Percentiles rank a stretch among this genome's conserved stretches.
Conservation (phyloP, 2,329 filamentous ascomycete genomes). For the Cercospora zeina region DNA sequence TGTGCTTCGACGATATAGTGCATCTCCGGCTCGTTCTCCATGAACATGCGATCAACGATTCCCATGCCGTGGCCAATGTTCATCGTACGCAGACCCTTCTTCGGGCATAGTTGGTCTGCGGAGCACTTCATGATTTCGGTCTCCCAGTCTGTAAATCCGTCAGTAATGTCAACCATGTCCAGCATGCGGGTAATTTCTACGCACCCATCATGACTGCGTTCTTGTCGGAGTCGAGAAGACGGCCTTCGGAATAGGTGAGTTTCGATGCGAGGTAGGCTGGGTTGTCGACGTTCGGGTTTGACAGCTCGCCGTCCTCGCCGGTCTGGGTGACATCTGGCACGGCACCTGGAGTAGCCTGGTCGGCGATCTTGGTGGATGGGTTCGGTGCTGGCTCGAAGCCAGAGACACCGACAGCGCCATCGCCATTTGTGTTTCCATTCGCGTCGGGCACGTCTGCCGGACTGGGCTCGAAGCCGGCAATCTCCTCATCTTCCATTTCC, state of each 20-base stretch:
- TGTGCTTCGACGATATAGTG: constrained; percentile 57
- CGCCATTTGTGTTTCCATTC: constrained; percentile 29
- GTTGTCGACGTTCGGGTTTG: constrained; percentile 46
- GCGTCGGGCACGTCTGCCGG: constrained; percentile 24
- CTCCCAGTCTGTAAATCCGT: constrained; percentile 53
- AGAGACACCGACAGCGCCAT: constrained; percentile 30
- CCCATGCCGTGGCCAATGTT: constrained; percentile 56
- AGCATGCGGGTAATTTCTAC: neutral
- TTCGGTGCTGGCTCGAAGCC: constrained; percentile 39
- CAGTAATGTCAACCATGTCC: neutral
- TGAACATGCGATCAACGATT: constrained; percentile 52
- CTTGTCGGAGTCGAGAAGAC: constrained; percentile 51
- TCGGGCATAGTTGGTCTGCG: constrained; percentile 46
- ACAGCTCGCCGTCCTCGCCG: constrained; percentile 35
- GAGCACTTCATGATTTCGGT: constrained; percentile 51
- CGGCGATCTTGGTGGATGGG: constrained; percentile 37
- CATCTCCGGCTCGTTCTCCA: constrained; percentile 46
- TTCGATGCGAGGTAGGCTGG: constrained; percentile 52
- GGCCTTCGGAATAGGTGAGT: constrained; percentile 51
- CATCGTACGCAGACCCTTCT: constrained; percentile 47
- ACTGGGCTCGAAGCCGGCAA: constrained; percentile 40
- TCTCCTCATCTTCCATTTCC: constrained; percentile 44
- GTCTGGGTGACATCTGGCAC: constrained; percentile 34
- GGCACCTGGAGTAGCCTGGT: constrained; percentile 23
- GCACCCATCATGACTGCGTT: constrained; percentile 51